Evolutionary conservation across 768 basidiomycete genomes (phyloP), one percentile per base, ranked within the genome.

Genomic region (Tremella yokohamensis): DNA sequence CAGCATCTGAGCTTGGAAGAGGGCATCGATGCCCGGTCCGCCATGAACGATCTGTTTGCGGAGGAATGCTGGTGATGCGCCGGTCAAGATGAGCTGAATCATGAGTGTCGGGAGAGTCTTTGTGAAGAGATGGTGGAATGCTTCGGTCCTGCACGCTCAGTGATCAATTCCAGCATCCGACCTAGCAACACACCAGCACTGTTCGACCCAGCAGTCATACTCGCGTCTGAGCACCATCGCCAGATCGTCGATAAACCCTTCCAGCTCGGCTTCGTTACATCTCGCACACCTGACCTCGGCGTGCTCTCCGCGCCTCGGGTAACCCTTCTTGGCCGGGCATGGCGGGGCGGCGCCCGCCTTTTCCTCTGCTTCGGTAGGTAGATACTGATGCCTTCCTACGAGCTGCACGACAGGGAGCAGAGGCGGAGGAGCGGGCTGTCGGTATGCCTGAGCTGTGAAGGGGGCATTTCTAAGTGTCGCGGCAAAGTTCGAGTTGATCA

Each of bases 181-280:
- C n/a, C 15, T 45, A 8, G 8, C 42, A 12, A 40, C 42, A 16
- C 58, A 76, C 75, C 75, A 76, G 60, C 75, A 76, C 52, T 74
- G 69, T 50, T 76, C 75, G n/a, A 76, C 70, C 73, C 73, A 76
- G 47, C 69, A 70, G 52, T 77, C 76, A 52, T 64, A 73, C 53
- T 77, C 75, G 42, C 69, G 70, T 37, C 72, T 49, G 48, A 76
- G 47, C 24, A 77, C 68, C 42, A 66, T 57, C 0, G 66, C 69
- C 61, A 77, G 66, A 60, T 76, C 70, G 49, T 62, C 60, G 24
- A 76, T 68, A 40, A 77, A 76, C 37, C 64, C 64, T 44, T 75
- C 76, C 55, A 74, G 56, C 54, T 72, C 73, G 11, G 63, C 62
- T 18, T 77, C 72, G 3, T 50, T 60, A 53, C 72, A 64, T 26